phyloP scores from a whole-genome alignment of 2,329 filamentous ascomycete genomes.

The Colletotrichum navitas region DNA sequence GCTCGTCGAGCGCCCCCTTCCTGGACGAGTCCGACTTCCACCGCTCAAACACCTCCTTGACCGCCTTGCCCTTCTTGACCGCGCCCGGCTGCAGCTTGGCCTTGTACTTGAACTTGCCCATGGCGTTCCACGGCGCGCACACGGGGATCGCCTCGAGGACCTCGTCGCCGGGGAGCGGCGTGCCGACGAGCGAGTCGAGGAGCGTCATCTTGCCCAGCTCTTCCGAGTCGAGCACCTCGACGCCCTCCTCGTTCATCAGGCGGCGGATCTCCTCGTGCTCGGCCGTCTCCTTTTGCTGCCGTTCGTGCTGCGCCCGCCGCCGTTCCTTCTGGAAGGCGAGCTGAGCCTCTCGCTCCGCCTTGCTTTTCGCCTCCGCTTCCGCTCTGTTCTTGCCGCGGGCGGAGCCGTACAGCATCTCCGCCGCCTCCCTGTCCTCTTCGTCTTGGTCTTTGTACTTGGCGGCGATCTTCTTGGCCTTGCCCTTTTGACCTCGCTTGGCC shows the following conservation, averaged over 20 bases:
- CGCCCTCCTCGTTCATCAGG: conserved; percentile 69
- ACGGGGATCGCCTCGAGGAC: conserved; percentile 76
- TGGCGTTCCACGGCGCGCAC: conserved; percentile 74
- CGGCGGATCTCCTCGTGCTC: conserved; percentile 80
- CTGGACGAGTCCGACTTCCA: conserved; percentile 77
- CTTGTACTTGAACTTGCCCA: conserved; percentile 87
- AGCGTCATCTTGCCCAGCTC: conserved; percentile 66
- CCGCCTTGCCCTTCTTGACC: conserved; percentile 93
- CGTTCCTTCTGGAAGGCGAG: conserved; percentile 79
- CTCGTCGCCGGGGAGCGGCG: conserved; percentile 84
- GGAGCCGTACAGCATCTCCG: conserved; percentile 89
- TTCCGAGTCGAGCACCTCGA: conserved; percentile 71
- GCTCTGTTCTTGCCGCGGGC: conserved; percentile 74
- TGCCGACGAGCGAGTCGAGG: conserved; percentile 81
- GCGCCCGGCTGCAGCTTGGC: conserved; percentile 92
- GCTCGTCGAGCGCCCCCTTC: conserved; percentile 72
- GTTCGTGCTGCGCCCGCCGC: conserved; percentile 82
- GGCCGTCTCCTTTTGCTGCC: conserved; percentile 79
- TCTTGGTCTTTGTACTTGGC: conserved; percentile 95
- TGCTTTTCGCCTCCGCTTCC: conserved; percentile 76
- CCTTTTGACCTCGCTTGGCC: conserved; percentile 79
- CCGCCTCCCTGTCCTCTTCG: conserved; percentile 88
- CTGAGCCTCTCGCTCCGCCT: conserved; percentile 78
- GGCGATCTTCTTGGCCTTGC: conserved; percentile 88
- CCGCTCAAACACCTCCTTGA: conserved; percentile 87